Conservation (phyloP, 2,329 filamentous ascomycete species). For the Talaromyces sp. region DNA sequence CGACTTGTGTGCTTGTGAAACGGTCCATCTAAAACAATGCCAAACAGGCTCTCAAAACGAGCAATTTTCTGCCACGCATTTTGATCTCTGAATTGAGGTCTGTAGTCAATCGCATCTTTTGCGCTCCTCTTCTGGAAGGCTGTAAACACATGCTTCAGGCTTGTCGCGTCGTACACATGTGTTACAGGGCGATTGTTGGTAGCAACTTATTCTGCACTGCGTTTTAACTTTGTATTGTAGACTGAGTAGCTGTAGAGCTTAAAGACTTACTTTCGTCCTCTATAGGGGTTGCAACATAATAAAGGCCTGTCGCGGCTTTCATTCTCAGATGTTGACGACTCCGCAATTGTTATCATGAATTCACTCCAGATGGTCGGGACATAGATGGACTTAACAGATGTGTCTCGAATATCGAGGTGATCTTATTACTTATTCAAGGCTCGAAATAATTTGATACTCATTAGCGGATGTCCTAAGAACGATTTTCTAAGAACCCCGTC, state of each 20-base stretch:
- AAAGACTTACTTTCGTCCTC: constrained; percentile 3
- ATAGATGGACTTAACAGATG: too few relatives aligned
- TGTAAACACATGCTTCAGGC: constrained; percentile 10
- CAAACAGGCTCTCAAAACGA: constrained; percentile 14
- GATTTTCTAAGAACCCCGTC: too few relatives aligned
- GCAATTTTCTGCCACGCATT: constrained; percentile 13
- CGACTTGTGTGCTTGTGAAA: constrained; percentile 21
- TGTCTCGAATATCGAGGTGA: too few relatives aligned
- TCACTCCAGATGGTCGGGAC: too few relatives aligned
- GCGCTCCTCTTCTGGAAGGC: constrained; percentile 10
- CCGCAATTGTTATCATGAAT: not conserved
- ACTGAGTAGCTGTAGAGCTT: not conserved
- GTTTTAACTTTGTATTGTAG: not conserved
- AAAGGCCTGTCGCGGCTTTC: constrained; percentile 6
- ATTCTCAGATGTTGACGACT: not conserved
- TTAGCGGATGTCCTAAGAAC: too few relatives aligned
- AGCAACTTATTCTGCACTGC: constrained; percentile 9
- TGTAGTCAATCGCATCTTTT: constrained; percentile 16
- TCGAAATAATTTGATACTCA: too few relatives aligned
- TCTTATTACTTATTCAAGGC: too few relatives aligned
- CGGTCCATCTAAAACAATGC: constrained; percentile 22
- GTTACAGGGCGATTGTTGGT: constrained; percentile 13
- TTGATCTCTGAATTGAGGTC: constrained; percentile 8
- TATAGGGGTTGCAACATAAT: constrained; percentile 3
- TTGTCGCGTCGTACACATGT: constrained; percentile 11